These are phyloP conservation scores for Xylaria scruposa DNA, from an alignment of 495 filamentous ascomycete genomes.

Conservation along the genomic window DNA sequence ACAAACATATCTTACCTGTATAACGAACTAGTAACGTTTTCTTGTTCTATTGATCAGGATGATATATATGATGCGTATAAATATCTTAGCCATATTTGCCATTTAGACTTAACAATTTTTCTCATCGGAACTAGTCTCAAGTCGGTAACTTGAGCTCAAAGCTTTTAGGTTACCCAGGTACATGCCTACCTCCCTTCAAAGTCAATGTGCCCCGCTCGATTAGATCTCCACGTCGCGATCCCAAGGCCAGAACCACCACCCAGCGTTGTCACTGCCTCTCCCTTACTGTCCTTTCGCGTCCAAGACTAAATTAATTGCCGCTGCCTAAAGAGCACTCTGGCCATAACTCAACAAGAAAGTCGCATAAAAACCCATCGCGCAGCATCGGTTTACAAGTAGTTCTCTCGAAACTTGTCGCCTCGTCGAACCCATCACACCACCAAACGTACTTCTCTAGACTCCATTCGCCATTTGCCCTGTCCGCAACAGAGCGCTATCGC, in stretches of 20 bases:
- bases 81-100: background rate
- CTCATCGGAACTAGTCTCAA: too few relatives aligned
- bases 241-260: conserved; percentile 9
- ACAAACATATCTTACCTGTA: background rate
- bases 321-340: conserved; percentile 15
- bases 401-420: background rate
- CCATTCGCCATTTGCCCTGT: background rate
- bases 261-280: background rate
- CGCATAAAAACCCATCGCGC: background rate
- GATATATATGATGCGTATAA: background rate
- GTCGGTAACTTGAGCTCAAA: too few relatives aligned
- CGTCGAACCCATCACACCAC: conserved; percentile 3
- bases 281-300: conserved; percentile 15
- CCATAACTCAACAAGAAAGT: background rate
- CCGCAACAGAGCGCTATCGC: conserved; percentile 26
- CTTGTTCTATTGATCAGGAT: background rate
- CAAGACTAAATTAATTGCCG: conserved; percentile 1
- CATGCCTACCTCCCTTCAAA: background rate
- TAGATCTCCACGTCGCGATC: conserved; percentile 21
- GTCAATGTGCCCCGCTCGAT: conserved; percentile 14
- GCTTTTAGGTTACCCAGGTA: background rate
- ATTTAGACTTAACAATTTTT: background rate
- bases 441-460: background rate
- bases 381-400: background rate
- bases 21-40: background rate